Base-by-base conservation (phyloP, 2,329 filamentous ascomycete genomes). In the Diplodia scrobiculata region DNA sequence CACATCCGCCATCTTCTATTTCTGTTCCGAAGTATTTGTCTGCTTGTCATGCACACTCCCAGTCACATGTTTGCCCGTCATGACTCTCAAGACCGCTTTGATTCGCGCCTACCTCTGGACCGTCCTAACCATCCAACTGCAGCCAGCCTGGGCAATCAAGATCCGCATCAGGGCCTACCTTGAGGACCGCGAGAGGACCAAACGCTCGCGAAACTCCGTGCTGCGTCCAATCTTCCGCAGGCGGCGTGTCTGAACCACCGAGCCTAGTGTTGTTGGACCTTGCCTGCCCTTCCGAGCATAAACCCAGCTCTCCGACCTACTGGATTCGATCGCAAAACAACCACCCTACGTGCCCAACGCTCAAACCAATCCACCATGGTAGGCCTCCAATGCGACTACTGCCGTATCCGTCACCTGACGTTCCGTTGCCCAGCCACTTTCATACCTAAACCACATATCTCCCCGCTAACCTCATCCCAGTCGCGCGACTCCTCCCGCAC, bases 401-500 rank as follows among this genome's bases (percentile, higher is more conserved):
- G 10, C 13, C n/a, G 9, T 5, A 17, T 9, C 11, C 32, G 38
- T 25, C 47, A 48, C n/a, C 34, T 36, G 9, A 36, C 34, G 9
- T 13, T 45, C 27, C 27, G 7, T 29, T 38, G 19, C n/a, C 19
- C 47, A 51, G 25, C 19, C 21, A 50, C 21, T 50, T 19, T 11
- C 13, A 21, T 25, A 19, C 19, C 19, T 11, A 9, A 14, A 54
- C n/a, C n/a, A 9, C 2, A 32, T 34, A 47, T 25, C 2, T 19
- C 55, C 3, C 14, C 11, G 7, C 6, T 34, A 13, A 19, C 29
- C 3, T 4, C 11, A 13, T 4, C 41, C 27, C 59, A 83, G 82
- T 82, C 79, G 73, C 91, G 91, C 81, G 91, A 95, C 82, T 88
- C 89, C 10, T 84, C 82, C 77, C 87, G 88, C 80, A 93, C 89